Conservation (phyloP, 345 rosid genomes). For the Citrus sp. region DNA sequence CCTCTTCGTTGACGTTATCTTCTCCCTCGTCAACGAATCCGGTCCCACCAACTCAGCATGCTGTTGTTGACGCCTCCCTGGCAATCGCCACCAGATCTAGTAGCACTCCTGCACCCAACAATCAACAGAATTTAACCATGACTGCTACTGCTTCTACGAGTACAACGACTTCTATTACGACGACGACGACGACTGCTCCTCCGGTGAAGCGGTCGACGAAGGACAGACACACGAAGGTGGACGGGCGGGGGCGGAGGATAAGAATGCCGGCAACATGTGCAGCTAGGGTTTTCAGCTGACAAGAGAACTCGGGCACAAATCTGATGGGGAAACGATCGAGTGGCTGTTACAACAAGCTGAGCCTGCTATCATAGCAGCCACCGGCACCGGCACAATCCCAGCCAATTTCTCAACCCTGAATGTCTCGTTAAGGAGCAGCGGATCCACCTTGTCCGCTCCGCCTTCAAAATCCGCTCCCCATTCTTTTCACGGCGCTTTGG, state of each 20-base stretch:
- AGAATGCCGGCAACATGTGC: slow-evolving; percentile 86
- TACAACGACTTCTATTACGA: background rate
- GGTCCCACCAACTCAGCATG: slow-evolving; percentile 27
- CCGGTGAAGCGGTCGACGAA: slow-evolving; percentile 63
- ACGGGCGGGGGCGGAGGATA: slow-evolving; percentile 72
- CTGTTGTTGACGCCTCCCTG: slow-evolving; percentile 54
- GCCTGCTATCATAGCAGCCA: slow-evolving; percentile 67
- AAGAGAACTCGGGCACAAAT: slow-evolving; percentile 70
- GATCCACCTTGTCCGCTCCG: slow-evolving; percentile 61
- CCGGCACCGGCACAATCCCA: slow-evolving; percentile 76
- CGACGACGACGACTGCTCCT: slow-evolving; percentile 13
- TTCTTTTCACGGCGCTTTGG: slow-evolving; percentile 61
- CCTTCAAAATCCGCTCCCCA: slow-evolving; percentile 64
- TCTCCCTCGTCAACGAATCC: slow-evolving; percentile 24
- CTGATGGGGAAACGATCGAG: slow-evolving; percentile 76
- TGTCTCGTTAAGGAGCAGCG: slow-evolving; percentile 61
- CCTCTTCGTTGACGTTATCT: background rate
- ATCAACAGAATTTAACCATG: slow-evolving; percentile 15
- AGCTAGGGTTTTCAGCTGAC: slow-evolving; percentile 79
- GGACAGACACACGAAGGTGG: slow-evolving; percentile 73
- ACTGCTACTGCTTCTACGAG: too few relatives aligned
- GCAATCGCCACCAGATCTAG: slow-evolving; percentile 76
- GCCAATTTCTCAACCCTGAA: slow-evolving; percentile 66
- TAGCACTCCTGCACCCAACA: background rate
- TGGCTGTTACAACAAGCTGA: slow-evolving; percentile 80